Evolutionary conservation across 257 asterid genomes (phyloP).

Genomic region (Solanum phureja): DNA sequence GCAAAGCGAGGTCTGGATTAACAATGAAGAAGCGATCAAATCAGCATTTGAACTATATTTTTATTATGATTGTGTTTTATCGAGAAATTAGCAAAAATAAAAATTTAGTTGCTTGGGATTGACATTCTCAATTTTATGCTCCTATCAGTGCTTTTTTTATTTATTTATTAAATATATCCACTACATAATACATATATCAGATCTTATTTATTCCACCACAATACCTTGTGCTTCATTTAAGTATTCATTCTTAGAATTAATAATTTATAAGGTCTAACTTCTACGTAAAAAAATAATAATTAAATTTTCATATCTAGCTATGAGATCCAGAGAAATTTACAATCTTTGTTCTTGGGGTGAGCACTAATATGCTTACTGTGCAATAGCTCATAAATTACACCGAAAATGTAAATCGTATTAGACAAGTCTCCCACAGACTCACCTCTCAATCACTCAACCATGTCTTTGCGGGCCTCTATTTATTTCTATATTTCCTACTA

Average conservation of each 20-base stretch:
- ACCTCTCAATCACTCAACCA: background rate
- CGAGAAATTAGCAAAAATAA: background rate
- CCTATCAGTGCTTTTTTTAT: background rate
- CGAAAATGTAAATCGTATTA: accelerated
- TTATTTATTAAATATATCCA: background rate
- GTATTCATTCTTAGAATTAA: background rate
- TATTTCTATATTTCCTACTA: background rate
- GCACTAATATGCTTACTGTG: accelerated
- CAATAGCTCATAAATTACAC: too few species aligned
- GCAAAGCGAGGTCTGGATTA: background rate
- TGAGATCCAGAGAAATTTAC: background rate
- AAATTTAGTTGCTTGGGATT: background rate
- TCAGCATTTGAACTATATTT: background rate
- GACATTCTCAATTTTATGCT: background rate
- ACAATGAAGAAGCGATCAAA: background rate
- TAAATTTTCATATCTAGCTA: background rate
- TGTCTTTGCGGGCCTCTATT: background rate
- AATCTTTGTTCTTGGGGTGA: background rate
- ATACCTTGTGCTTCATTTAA: background rate
- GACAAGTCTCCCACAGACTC: background rate
- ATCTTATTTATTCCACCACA: background rate
- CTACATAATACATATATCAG: background rate
- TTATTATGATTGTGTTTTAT: background rate
- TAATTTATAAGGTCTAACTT: background rate
- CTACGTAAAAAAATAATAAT: too few species aligned